Evolutionary conservation across 495 filamentous ascomycete genomes (phyloP).

Genomic region (Aspergillus ellipticus): DNA sequence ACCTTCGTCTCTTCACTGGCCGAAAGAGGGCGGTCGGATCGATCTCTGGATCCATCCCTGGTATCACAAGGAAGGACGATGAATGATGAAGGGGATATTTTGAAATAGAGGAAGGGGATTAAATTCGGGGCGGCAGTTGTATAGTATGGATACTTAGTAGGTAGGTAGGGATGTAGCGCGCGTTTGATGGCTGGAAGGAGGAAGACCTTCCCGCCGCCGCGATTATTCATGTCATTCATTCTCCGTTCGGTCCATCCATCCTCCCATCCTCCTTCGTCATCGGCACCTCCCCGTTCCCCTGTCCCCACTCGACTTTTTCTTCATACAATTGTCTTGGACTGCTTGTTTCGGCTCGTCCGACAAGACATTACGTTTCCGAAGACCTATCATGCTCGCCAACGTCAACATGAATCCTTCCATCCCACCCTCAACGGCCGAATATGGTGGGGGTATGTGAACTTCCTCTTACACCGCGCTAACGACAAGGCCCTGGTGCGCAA

Average conservation of each 20-base stretch:
- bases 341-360: too few species aligned
- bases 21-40: constrained; percentile 50
- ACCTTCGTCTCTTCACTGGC: constrained; percentile 69
- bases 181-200: too few species aligned
- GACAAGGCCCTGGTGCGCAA: background rate
- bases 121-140: background rate
- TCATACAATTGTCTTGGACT: background rate
- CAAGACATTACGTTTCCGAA: background rate
- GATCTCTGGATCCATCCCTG: constrained; percentile 30
- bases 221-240: background rate
- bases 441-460: constrained; percentile 68
- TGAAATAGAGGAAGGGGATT: too few species aligned
- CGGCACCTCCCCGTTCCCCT: background rate
- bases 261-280: background rate
- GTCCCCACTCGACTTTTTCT: background rate
- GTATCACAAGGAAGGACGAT: background rate
- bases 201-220: background rate
- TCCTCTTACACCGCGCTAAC: background rate
- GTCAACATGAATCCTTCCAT: constrained; percentile 45
- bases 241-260: background rate
- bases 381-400: background rate
- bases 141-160: background rate
- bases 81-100: too few species aligned
- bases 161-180: background rate
- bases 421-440: constrained; percentile 64